Conservation (phyloP, 1,284 basidiomycete genomes). For the Cutaneotrichosporon mucoides region DNA sequence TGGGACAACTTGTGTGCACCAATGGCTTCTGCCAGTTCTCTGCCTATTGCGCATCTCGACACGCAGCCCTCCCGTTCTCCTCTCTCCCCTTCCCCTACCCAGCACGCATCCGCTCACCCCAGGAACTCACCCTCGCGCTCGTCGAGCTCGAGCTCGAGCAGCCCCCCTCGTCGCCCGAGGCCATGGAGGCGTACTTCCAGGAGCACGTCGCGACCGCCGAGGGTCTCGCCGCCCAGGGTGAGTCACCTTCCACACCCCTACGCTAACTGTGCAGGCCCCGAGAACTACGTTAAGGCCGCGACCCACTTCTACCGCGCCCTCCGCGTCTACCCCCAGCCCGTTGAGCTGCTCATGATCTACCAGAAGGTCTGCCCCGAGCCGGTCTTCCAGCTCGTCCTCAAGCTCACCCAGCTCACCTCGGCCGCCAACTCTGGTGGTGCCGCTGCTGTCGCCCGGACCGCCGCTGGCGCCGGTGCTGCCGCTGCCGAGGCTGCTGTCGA, state of each 20-base stretch:
- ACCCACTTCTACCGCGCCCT: slow-evolving; percentile 89
- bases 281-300: slow-evolving; percentile 73
- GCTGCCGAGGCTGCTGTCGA: slow-evolving; percentile 1
- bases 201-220: slow-evolving; percentile 82
- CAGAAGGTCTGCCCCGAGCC: slow-evolving; percentile 84
- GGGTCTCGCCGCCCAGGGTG: slow-evolving; percentile 72
- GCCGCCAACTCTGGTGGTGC: slow-evolving; percentile 13
- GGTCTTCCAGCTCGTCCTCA: slow-evolving; percentile 86
- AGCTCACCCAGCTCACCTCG: slow-evolving; percentile 58
- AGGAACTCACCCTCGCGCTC: slow-evolving; percentile 19
- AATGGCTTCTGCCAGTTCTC: not conserved
- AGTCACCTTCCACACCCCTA: slow-evolving; percentile 21
- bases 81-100: not conserved
- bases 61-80: not conserved
- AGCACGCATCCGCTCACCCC: slow-evolving; percentile 4
- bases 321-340: slow-evolving; percentile 86
- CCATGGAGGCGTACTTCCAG: slow-evolving; percentile 87
- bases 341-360: slow-evolving; percentile 88
- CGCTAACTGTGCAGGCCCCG: slow-evolving; percentile 57
- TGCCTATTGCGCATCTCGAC: not conserved
- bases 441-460: slow-evolving; percentile 1
- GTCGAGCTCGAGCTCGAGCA: slow-evolving; percentile 45
- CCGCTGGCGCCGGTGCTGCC: slow-evolving; percentile 5
- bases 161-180: slow-evolving; percentile 63
- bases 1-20: too few relatives aligned